Base-by-base conservation (phyloP, 352 stramenopile species). In the Phytophthora pinifolia region DNA sequence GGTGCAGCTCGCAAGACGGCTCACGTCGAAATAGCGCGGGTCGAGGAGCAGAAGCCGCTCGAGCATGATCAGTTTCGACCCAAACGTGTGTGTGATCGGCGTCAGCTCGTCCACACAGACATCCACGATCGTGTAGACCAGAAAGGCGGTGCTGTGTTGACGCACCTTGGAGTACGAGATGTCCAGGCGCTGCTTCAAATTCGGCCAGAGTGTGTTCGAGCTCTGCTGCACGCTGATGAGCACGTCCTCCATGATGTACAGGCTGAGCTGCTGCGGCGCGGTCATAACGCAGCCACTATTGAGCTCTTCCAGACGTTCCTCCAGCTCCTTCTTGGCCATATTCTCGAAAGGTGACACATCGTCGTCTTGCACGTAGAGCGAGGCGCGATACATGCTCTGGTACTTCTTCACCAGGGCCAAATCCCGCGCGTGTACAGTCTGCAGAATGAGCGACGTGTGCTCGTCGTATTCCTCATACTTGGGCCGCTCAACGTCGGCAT, bases 381-480 rank as follows among this genome's bases (percentile, higher is more conserved):
- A 88, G 4, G 71, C 70, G 45, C 78, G 78, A 54, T 86, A 89
- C 74, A 89, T 87, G 51, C 65, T 69, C 52, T 93, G 83, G 59
- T 89, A 90, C 22, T 46, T 65, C 35, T 79, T 86, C 15, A 90
- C 73, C 52, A 76, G 72, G 5, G 39, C 47, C 31, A 87, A 48
- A 29, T 90, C 72, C 7, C 68, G 66, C 5, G 79, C 65, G 18
- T 86, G 74, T 20, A 89, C 62, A 1, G 75, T 85, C 31, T 88
- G 79, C 6, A 93, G 50, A 44, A 93, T 78, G 17, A 96, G 51
- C 6, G 77, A 89, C 48, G 76, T 72, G 54, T 96, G 86, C 30
- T 92, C 86, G 29, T 95, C 83, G 59, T 92, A 96, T 34, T 83
- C 70, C 33, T 96, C 86, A 52, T 90, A 92, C 53, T 96, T 96